Base-by-base conservation (phyloP, 306 rosid species). In the Fagus crenata region DNA sequence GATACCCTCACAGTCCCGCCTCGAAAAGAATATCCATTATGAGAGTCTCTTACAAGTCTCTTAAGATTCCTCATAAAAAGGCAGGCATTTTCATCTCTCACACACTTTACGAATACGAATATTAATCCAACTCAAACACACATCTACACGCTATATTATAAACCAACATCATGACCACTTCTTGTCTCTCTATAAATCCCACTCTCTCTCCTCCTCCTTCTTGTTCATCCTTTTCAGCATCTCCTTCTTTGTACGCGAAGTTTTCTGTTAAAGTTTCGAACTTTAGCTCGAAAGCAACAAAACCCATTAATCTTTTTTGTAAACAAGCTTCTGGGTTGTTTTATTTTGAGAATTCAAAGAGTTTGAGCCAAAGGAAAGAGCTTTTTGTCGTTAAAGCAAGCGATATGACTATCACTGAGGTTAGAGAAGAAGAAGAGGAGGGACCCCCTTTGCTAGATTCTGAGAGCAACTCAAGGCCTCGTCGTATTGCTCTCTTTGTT, bases 401-500 rank as follows among this genome's bases (percentile, higher is more conserved):
- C n/a, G 71, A 92, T 7, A 95, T 92, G 99, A 89, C 98, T 9
- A 77, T 90, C 22, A 70, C 89, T 1, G 92, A 88, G 51, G 81
- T 89, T 35, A 81, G 75, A 8, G 88, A 84, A 53, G 98, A 87
- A 9, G 91, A 86, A 15, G 90, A 88, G 79, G 96, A 85, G 42
- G 75, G 75, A 55, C 97, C 97, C 76, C 91, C 96, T 72, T 74
- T 92, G 86, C 60, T 89, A 78, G 97, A 90, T 28, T 36, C 79
- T 0, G 97, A 92, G 77, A 73, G 5, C 73, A 87, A 82, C 76
- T 88, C 92, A 0, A 86, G 84, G 69, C 99, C 99, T 80, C 93
- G 98, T 55, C 85, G 99, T 73, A 95, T 95, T 80, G 99, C 99
- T 72, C 93, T 95, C 70, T 95, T 95, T 60, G 97, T 95, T 36